Conservation (phyloP, 768 basidiomycete species). For the Clitopilus passeckerianus region DNA sequence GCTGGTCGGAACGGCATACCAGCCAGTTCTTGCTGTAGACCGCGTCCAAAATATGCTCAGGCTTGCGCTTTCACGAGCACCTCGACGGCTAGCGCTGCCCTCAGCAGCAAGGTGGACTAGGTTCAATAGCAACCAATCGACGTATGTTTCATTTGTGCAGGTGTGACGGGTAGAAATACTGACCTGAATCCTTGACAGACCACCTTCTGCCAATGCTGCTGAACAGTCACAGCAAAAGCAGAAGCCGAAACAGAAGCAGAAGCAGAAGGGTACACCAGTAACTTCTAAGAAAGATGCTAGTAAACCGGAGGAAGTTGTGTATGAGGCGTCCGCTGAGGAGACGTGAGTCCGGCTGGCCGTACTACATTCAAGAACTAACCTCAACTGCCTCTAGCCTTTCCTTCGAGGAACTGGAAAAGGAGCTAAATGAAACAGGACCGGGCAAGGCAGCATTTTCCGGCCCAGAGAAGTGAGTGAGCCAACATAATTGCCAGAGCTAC, state of each 20-base stretch:
- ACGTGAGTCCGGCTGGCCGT: background rate
- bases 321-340: background rate
- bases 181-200: conserved; percentile 2
- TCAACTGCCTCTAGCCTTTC: background rate
- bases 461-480: conserved; percentile 7
- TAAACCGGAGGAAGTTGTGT: background rate
- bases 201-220: background rate
- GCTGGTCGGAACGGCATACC: background rate
- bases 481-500: background rate
- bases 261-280: background rate
- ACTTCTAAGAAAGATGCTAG: background rate
- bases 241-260: background rate
- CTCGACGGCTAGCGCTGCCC: conserved; percentile 5
- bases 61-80: conserved; percentile 10
- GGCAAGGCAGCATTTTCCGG: conserved; percentile 2
- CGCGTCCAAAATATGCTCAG: conserved; percentile 9
- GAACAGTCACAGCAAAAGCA: background rate
- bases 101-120: conserved; percentile 11
- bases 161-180: background rate
- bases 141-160: conserved; percentile 1
- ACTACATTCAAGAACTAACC: background rate
- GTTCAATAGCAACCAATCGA: conserved; percentile 3
- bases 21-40: background rate
- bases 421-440: background rate
- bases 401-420: background rate